phyloP scores from a whole-genome alignment of 2,329 filamentous ascomycete species.

The Pestalotiopsis fici region DNA sequence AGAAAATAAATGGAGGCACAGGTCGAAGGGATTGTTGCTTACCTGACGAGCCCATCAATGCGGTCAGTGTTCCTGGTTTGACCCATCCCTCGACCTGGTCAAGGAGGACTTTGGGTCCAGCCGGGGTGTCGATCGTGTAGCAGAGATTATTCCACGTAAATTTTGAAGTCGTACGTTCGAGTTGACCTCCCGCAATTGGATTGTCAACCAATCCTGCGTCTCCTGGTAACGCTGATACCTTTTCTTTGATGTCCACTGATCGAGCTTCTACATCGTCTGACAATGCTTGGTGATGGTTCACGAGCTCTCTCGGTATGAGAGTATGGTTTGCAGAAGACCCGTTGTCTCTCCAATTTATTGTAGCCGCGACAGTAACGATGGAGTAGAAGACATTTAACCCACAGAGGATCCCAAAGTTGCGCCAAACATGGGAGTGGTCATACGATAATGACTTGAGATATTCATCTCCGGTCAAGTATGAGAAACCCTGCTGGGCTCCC shows the following conservation, averaged over 20 bases:
- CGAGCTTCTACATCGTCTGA: too few species aligned
- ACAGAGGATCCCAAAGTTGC: not conserved
- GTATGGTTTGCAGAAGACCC: too few species aligned
- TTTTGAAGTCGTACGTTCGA: not conserved
- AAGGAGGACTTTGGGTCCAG: slow-evolving; percentile 65
- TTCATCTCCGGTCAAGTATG: not conserved
- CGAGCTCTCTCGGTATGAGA: not conserved
- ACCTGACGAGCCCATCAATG: slow-evolving; percentile 68
- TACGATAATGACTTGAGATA: not conserved
- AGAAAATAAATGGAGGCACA: too few species aligned
- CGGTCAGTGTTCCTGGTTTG: slow-evolving; percentile 77
- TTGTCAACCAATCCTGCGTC: not conserved
- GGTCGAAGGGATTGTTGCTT: too few species aligned
- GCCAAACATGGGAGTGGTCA: not conserved
- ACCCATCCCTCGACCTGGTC: slow-evolving; percentile 81
- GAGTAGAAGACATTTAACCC: not conserved
- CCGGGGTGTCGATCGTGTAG: slow-evolving; percentile 55
- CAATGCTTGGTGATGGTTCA: not conserved
- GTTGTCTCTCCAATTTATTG: not conserved
- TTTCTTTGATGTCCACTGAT: too few species aligned
- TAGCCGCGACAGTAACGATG: not conserved
- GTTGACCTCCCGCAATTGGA: too few species aligned
- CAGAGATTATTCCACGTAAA: not conserved
- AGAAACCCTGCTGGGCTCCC: not conserved
- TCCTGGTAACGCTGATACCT: too few species aligned